Conservation (phyloP, 1,284 basidiomycete genomes). For the Melampsora medusae region DNA sequence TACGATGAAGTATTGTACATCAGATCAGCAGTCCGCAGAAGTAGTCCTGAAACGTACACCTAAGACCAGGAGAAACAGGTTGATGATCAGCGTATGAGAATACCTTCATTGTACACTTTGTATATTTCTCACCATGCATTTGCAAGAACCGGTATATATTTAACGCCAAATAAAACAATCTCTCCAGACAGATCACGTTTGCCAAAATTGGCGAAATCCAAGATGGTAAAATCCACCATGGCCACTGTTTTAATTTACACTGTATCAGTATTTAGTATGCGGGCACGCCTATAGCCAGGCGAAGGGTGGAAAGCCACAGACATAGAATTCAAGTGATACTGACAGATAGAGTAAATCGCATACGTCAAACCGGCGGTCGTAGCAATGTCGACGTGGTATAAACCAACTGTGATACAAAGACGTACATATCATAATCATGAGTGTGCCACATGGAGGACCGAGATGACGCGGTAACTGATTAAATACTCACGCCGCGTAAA, state of each 20-base stretch:
- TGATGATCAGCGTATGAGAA: too few relatives aligned
- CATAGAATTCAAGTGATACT: background rate
- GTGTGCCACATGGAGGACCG: background rate
- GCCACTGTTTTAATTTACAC: background rate
- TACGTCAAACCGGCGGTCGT: background rate
- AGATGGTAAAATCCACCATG: background rate
- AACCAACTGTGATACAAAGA: background rate
- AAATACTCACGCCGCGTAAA: background rate
- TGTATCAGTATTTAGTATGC: background rate
- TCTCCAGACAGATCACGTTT: background rate
- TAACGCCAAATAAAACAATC: background rate
- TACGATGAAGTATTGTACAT: background rate
- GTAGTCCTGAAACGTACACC: background rate
- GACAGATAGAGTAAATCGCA: background rate
- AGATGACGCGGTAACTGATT: background rate
- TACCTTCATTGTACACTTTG: too few relatives aligned
- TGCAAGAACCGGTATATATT: background rate
- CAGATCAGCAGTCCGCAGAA: background rate
- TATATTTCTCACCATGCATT: too few relatives aligned
- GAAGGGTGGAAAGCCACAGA: background rate
- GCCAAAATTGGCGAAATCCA: background rate
- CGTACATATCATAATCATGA: background rate
- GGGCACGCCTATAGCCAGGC: background rate
- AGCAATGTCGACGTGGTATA: background rate
- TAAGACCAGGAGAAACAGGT: background rate